Conservation (phyloP, 2,329 filamentous ascomycete genomes). For the Cercospora sojina region DNA sequence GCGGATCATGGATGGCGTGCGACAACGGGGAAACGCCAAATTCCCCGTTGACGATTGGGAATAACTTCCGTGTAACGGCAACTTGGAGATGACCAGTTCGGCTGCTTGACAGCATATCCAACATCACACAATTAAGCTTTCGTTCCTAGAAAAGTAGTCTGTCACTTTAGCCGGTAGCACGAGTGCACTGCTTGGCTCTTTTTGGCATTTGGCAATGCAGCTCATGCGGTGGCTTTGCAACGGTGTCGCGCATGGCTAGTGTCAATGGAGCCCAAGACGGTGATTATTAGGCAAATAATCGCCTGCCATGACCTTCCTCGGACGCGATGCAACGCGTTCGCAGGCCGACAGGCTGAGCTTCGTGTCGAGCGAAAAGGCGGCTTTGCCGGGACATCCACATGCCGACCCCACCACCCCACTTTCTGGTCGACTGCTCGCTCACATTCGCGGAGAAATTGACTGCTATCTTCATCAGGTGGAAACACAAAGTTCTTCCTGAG, state of each 20-base stretch:
- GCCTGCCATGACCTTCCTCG: background rate
- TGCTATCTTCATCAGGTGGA: constrained; percentile 9
- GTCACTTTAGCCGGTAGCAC: constrained; percentile 1
- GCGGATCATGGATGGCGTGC: constrained; percentile 51
- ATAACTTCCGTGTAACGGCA: background rate
- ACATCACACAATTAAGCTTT: background rate
- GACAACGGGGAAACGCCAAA: constrained; percentile 38
- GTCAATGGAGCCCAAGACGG: constrained; percentile 6
- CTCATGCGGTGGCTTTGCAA: background rate
- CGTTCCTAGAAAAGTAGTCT: background rate
- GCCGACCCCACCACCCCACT: constrained; percentile 7
- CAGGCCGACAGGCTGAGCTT: background rate
- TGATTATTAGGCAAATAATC: constrained; percentile 1
- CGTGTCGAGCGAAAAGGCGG: background rate
- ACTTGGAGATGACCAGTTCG: background rate
- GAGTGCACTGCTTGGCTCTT: background rate
- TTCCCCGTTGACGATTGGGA: constrained; percentile 27
- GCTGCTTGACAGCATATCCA: background rate
- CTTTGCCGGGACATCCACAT: constrained; percentile 5
- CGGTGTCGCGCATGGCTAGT: background rate
- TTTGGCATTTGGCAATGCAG: background rate
- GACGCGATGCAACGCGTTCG: background rate
- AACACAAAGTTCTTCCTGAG: constrained; percentile 9
- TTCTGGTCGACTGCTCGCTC: background rate
- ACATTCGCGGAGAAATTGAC: constrained; percentile 16